phyloP scores from a whole-genome alignment of 2,329 filamentous ascomycete species.

The Aspergillus sp. region DNA sequence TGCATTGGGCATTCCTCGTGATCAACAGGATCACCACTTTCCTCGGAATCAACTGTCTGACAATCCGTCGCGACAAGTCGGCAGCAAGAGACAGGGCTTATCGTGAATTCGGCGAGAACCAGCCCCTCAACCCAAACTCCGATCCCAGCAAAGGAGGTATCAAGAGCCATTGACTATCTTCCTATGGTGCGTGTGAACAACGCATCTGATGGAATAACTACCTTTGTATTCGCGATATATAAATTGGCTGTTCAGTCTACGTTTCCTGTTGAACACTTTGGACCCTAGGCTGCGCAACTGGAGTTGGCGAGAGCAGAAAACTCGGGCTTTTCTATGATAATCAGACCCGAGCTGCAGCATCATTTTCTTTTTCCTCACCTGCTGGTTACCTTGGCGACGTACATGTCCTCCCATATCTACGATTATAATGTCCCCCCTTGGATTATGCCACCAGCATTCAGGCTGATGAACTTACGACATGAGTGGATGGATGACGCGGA shows the following conservation, averaged over 20 bases:
- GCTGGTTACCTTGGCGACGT: constrained; percentile 1
- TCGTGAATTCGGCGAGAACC: constrained; percentile 36
- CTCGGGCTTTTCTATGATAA: not conserved
- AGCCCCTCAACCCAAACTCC: constrained; percentile 9
- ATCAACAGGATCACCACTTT: constrained; percentile 89
- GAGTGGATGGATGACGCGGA: constrained; percentile 16
- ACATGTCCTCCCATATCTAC: constrained; percentile 11
- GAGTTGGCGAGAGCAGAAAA: not conserved
- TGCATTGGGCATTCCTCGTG: constrained; percentile 87
- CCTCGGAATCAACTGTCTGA: constrained; percentile 91
- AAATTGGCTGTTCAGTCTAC: not conserved
- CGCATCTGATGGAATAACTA: too few relatives aligned
- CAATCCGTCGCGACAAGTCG: constrained; percentile 60
- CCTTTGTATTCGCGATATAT: not conserved
- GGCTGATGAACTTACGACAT: constrained; percentile 23
- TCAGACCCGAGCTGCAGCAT: not conserved
- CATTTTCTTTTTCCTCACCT: not conserved
- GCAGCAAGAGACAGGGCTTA: constrained; percentile 39
- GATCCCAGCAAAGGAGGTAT: constrained; percentile 21
- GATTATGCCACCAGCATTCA: constrained; percentile 14
- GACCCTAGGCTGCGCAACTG: not conserved
- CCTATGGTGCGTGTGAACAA: not conserved
- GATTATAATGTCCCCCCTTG: constrained; percentile 19
- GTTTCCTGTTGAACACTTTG: not conserved
- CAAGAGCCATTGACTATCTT: constrained; percentile 21